Conservation (phyloP, 192 early-diverging fungal species). For the Linnemannia exigua region DNA sequence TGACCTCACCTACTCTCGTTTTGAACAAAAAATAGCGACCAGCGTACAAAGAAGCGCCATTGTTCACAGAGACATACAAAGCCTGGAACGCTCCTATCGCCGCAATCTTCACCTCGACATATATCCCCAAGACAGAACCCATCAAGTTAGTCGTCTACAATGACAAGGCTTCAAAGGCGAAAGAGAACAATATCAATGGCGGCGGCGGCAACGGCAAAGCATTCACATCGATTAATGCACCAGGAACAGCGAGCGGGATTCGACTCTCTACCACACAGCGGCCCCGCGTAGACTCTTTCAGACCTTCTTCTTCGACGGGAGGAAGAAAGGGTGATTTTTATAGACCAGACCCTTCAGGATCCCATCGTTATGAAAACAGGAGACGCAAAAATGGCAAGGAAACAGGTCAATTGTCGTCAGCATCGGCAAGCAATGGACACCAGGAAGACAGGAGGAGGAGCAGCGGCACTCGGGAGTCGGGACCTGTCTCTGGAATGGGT, state of each 20-base stretch:
- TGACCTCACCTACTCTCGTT: too few relatives aligned
- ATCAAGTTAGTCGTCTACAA: constrained; percentile 35
- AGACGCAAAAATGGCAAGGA: background rate
- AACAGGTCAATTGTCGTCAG: background rate
- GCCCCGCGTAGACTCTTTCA: background rate
- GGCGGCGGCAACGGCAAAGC: background rate
- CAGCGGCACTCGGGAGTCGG: background rate
- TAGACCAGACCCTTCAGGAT: constrained; percentile 3
- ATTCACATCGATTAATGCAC: background rate
- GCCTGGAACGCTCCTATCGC: constrained; percentile 29
- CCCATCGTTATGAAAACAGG: background rate
- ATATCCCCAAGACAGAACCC: constrained; percentile 17
- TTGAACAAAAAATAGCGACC: background rate
- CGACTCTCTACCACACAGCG: background rate
- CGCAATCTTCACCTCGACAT: constrained; percentile 42
- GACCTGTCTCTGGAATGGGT: background rate
- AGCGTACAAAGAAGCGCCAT: background rate
- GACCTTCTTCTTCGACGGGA: background rate
- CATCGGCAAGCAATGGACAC: background rate
- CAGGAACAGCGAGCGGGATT: constrained; percentile 4
- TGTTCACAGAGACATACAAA: constrained; percentile 46
- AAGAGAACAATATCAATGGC: too few relatives aligned
- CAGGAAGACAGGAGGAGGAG: background rate
- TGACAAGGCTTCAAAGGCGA: background rate
- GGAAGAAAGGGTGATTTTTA: constrained; percentile 8